Evolutionary conservation across 1,139 yeast species (phyloP), one percentile per base, ranked within the genome.

Genomic region (Yamadazyma conglobata): DNA sequence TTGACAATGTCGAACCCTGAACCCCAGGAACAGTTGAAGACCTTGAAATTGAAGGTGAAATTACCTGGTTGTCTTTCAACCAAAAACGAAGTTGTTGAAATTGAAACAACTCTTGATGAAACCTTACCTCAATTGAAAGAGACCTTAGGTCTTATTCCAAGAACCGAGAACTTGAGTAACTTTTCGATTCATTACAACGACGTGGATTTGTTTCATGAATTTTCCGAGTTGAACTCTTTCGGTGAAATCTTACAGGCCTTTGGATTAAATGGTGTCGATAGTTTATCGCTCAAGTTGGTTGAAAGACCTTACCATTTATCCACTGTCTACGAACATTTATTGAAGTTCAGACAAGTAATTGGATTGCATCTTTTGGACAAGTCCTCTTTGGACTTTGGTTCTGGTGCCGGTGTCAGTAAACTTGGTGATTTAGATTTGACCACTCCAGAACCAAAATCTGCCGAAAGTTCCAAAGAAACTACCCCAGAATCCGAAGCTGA

Each of bases 101-200:
- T 44, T 20, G 38, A 46, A 26, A 52, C 63, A 20, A 47, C 60
- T 10, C 40, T 39, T 9, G 51, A 58, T 19, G 86, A 79, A 43
- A 57, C 77, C 17, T 49, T 83, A 35, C 61, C 70, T 31, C 87
- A 81, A 38, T 65, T 85, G 34, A 70, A 64, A 43, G 78, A 76
- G 49, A 69, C 81, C 15, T 58, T 86, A 34, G 60, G 70, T 18
- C 61, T 76, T 16, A 55, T 76, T 20, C 76, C 81, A 10, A 64
- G 66, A 18, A 70, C 80, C 25, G 70, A 71, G 44, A 79, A 76
- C 35, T 68, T 72, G 47, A 80, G 93, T 22, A 73, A 77, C 46
- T 86, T 77, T 50, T 59, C 69, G 6, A 60, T 85, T 18, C 51
- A 46, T 31, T 51, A 54, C 33, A 53, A 62, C n/a, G 71, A 64